phyloP scores from a whole-genome alignment of 108 stramenopile genomes.

The Cylindrotheca closterium region DNA sequence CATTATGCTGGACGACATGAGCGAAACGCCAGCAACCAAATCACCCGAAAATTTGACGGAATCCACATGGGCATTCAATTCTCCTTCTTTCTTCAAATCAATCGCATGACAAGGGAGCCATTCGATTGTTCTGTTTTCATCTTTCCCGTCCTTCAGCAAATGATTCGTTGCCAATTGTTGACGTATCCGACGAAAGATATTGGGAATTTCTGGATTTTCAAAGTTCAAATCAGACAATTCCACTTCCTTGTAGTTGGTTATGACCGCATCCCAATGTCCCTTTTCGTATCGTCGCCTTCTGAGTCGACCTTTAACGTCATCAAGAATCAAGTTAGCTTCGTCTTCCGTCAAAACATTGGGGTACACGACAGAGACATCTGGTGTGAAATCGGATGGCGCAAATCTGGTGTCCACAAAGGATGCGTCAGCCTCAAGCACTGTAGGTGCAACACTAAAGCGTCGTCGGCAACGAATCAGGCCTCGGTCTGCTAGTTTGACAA shows the following conservation, averaged over 20 bases:
- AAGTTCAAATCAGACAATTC: constrained; percentile 48
- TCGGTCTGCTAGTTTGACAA: too few relatives aligned
- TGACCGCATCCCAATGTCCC: constrained; percentile 93
- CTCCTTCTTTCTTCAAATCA: constrained; percentile 71
- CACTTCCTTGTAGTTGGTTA: constrained; percentile 78
- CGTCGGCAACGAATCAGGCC: too few relatives aligned
- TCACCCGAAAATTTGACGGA: constrained; percentile 87
- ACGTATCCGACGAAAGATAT: constrained; percentile 46
- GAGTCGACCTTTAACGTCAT: constrained; percentile 40
- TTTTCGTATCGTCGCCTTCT: constrained; percentile 61
- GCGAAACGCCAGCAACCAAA: constrained; percentile 84
- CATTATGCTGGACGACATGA: constrained; percentile 74
- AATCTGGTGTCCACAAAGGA: constrained; percentile 6
- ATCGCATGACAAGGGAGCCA: constrained; percentile 90
- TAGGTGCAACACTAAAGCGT: too few relatives aligned
- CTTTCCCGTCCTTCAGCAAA: constrained; percentile 24
- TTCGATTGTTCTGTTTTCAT: too few relatives aligned
- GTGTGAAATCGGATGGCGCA: constrained; percentile 19
- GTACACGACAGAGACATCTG: constrained; percentile 46
- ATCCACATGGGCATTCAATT: constrained; percentile 86
- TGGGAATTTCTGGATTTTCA: constrained; percentile 3
- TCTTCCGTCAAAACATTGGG: constrained; percentile 42
- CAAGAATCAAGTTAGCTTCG: constrained; percentile 40
- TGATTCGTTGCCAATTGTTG: constrained; percentile 43
- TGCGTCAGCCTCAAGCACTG: neutral